A percentile compares a stretch with the other conserved stretches of the same genome.
Evolutionary conservation across 768 basidiomycete species (phyloP).

Genomic region (Favolaschia claudopus): DNA sequence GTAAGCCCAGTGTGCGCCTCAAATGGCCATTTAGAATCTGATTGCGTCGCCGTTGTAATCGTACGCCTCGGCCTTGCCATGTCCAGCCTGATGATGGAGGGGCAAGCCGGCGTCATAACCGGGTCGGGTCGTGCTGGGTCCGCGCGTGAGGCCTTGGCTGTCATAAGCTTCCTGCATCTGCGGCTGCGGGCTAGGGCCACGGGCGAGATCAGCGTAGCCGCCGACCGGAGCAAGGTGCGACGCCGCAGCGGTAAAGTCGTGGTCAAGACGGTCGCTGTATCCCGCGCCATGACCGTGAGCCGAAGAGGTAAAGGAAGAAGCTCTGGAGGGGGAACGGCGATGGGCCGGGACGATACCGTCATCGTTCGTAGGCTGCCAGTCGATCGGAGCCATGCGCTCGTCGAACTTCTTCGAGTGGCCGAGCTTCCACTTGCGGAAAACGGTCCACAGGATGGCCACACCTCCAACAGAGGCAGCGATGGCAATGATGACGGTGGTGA

Average conservation of each 20-base stretch:
- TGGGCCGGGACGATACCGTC: slow-evolving; percentile 57
- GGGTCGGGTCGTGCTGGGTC: slow-evolving; percentile 53
- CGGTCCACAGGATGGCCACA: slow-evolving; percentile 80
- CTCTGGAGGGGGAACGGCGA: slow-evolving; percentile 61
- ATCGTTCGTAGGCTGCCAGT: slow-evolving; percentile 78
- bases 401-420: slow-evolving; percentile 82
- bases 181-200: slow-evolving; percentile 76
- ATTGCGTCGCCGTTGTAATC: slow-evolving; percentile 38
- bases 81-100: slow-evolving; percentile 64
- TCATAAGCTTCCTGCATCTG: slow-evolving; percentile 60
- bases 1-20: neutral
- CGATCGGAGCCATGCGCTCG: slow-evolving; percentile 85
- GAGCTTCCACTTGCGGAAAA: slow-evolving; percentile 94
- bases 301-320: slow-evolving; percentile 76
- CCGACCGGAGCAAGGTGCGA: slow-evolving; percentile 69
- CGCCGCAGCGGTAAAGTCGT: slow-evolving; percentile 78
- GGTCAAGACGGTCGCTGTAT: slow-evolving; percentile 60
- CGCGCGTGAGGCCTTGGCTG: slow-evolving; percentile 35
- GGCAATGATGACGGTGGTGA: slow-evolving; percentile 71
- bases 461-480: slow-evolving; percentile 74
- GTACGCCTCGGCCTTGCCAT: slow-evolving; percentile 46
- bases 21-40: slow-evolving; percentile 22
- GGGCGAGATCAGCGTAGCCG: slow-evolving; percentile 83
- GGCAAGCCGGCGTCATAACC: slow-evolving; percentile 67
- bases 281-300: slow-evolving; percentile 40